Evolutionary conservation across 2,329 filamentous ascomycete species (phyloP).

Genomic region (Seiridium unicorne): DNA sequence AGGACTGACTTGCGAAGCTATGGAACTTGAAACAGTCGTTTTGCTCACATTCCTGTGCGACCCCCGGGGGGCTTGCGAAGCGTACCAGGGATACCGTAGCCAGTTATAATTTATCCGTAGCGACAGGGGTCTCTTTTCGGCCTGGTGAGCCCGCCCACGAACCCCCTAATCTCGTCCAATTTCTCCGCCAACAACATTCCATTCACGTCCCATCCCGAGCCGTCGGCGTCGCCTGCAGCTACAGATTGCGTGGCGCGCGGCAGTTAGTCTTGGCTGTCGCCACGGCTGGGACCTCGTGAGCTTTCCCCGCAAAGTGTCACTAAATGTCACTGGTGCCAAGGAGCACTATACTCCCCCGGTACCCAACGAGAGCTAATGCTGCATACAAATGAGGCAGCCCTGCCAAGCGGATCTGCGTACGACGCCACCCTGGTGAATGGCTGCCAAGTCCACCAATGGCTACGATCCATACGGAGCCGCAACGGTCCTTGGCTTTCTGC

Average conservation of each 20-base stretch:
- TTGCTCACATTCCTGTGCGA: too few relatives aligned
- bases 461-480: not conserved
- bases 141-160: not conserved
- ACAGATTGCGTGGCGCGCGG: not conserved
- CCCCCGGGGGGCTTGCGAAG: not conserved
- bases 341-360: not conserved
- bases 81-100: not conserved
- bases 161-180: not conserved
- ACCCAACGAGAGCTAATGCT: not conserved
- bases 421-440: not conserved
- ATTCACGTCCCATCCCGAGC: not conserved
- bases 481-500: not conserved
- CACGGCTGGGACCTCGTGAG: not conserved
- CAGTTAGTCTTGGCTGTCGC: not conserved
- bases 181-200: slow-evolving; percentile 3
- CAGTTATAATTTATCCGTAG: not conserved
- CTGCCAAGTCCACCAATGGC: slow-evolving; percentile 6
- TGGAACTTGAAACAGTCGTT: not conserved
- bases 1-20: not conserved
- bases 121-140: not conserved
- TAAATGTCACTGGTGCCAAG: not conserved
- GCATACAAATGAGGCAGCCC: not conserved
- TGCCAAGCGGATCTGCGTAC: not conserved
- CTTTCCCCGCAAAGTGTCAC: slow-evolving; percentile 2
- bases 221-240: not conserved